These are phyloP conservation scores for Cryptococcus deneoformans DNA, from an alignment of 1,284 basidiomycete species.

Conservation along the genomic window DNA sequence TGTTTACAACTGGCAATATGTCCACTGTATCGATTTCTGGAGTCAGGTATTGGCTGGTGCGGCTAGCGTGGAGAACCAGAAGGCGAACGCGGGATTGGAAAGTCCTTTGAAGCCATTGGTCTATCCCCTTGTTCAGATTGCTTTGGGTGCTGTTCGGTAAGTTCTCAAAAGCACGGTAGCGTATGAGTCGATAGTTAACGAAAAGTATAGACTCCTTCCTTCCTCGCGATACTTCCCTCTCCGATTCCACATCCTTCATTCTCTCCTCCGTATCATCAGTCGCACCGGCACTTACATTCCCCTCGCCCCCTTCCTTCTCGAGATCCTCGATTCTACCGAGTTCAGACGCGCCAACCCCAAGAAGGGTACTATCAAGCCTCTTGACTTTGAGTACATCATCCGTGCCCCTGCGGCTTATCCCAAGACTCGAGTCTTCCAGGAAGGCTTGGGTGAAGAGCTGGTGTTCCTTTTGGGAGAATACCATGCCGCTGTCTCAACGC, in stretches of 20 bases:
- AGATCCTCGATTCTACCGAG: constrained; percentile 74
- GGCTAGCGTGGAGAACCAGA: constrained; percentile 61
- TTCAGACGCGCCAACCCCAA: constrained; percentile 74
- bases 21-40: constrained; percentile 98
- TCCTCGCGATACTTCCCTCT: constrained; percentile 77
- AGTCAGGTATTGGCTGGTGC: constrained; percentile 79
- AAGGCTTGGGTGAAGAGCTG: constrained; percentile 79
- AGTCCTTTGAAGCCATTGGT: constrained; percentile 83
- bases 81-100: constrained; percentile 57
- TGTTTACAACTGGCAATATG: constrained; percentile 99
- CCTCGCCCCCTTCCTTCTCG: constrained; percentile 77
- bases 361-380: constrained; percentile 80
- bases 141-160: constrained; percentile 86
- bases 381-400: constrained; percentile 85
- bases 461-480: constrained; percentile 77
- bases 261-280: constrained; percentile 67
- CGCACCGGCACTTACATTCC: constrained; percentile 88
- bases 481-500: constrained; percentile 59
- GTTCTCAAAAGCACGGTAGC: constrained; percentile 25
- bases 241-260: constrained; percentile 69
- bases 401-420: constrained; percentile 85
- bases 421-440: constrained; percentile 82
- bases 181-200: constrained; percentile 13
- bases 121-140: constrained; percentile 93
- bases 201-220: constrained; percentile 66